These are phyloP conservation scores for Phytopythium kandeliae DNA, from an alignment of 352 stramenopile species.

Conservation along the genomic window DNA sequence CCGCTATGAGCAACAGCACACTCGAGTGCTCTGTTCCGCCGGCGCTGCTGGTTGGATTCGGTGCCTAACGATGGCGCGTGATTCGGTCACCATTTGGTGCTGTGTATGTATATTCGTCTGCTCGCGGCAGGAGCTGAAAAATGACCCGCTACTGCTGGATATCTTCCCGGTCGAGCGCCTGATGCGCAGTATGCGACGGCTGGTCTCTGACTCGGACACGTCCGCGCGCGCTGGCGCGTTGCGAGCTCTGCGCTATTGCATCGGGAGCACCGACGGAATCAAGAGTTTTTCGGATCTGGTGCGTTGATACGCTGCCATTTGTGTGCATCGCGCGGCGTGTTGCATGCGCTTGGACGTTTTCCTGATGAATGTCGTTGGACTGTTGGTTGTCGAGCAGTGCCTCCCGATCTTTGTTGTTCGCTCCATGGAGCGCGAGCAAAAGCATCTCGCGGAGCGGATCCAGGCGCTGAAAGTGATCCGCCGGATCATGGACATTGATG, in stretches of 20 bases:
- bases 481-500: conserved; percentile 83
- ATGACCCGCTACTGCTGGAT: conserved; percentile 77
- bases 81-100: background rate
- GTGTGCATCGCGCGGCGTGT: background rate
- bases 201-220: conserved; percentile 76
- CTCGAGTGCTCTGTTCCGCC: background rate
- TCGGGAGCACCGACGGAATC: conserved; percentile 72
- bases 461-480: conserved; percentile 86
- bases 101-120: background rate
- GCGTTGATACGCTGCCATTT: background rate
- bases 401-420: conserved; percentile 82
- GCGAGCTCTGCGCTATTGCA: conserved; percentile 78
- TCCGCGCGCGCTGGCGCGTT: conserved; percentile 70
- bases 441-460: conserved; percentile 77
- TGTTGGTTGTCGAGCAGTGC: conserved; percentile 18
- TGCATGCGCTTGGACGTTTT: too few species aligned
- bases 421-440: conserved; percentile 83
- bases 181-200: conserved; percentile 70
- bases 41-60: background rate
- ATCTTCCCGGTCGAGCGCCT: conserved; percentile 75
- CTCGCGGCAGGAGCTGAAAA: conserved; percentile 67
- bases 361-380: background rate
- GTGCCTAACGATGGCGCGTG: background rate
- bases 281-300: conserved; percentile 61
- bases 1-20: too few species aligned